These are phyloP conservation scores for Scenedesmus sp. DNA, from an alignment of 163 green algal species.

Conservation along the genomic window DNA sequence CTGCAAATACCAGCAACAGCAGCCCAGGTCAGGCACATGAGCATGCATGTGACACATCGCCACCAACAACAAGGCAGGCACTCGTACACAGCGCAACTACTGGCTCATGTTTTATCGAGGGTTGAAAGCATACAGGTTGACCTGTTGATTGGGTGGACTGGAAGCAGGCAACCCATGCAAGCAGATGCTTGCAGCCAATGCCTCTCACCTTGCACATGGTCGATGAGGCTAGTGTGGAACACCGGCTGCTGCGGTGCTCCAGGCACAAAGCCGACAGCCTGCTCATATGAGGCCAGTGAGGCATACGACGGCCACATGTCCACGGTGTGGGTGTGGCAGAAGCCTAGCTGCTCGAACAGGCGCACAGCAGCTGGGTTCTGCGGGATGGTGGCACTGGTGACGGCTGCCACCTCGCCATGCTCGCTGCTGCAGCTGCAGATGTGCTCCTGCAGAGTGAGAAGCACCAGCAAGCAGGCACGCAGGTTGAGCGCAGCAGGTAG, in stretches of 20 bases:
- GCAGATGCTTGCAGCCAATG: not conserved
- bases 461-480: not conserved
- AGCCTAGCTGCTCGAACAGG: slow-evolving; percentile 15
- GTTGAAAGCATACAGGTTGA: too few relatives aligned
- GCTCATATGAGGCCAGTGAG: not conserved
- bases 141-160: too few relatives aligned
- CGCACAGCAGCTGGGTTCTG: slow-evolving; percentile 4
- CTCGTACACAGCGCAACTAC: not conserved
- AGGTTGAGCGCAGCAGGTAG: not conserved
- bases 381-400: slow-evolving; percentile 28
- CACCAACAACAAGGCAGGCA: not conserved
- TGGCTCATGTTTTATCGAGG: too few relatives aligned
- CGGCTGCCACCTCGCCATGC: not conserved
- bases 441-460: not conserved
- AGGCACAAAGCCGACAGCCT: slow-evolving; percentile 13
- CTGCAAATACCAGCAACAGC: not conserved
- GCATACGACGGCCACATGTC: slow-evolving; percentile 30
- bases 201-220: not conserved
- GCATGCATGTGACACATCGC: not conserved
- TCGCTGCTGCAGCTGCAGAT: not conserved
- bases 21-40: not conserved
- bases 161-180: too few relatives aligned
- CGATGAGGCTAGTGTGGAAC: not conserved
- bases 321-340: slow-evolving; percentile 16
- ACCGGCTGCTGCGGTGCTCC: not conserved